phyloP scores from a whole-genome alignment of 352 stramenopile genomes.

The Globisporangium cederbergense region DNA sequence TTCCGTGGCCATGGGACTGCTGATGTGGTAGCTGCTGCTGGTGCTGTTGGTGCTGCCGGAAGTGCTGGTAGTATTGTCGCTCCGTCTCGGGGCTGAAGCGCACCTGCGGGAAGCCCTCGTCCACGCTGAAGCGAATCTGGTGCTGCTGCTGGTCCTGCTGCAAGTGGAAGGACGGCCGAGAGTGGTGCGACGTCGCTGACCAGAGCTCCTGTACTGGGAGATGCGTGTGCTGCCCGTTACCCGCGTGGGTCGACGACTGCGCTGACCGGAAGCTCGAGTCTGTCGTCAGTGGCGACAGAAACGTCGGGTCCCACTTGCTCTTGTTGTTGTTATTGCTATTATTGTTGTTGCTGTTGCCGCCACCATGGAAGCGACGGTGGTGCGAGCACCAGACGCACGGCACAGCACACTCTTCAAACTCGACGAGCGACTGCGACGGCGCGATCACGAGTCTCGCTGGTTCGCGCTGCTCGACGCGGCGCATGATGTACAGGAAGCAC shows the following conservation, averaged over 20 bases:
- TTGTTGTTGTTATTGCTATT: conserved; percentile 20
- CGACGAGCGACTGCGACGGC: conserved; percentile 46
- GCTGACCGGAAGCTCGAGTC: conserved; percentile 45
- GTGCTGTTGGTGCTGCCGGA: conserved; percentile 6
- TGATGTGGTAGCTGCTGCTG: not conserved
- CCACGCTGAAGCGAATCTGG: conserved; percentile 6
- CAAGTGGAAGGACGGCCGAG: conserved; percentile 1
- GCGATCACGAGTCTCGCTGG: conserved; percentile 47
- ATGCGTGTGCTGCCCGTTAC: not conserved
- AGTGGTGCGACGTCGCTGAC: not conserved
- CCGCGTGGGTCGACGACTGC: conserved; percentile 31
- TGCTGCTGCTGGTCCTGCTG: conserved; percentile 3
- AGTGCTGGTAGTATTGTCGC: conserved; percentile 9
- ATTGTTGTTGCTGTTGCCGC: not conserved
- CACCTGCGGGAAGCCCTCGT: conserved; percentile 3
- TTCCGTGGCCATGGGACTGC: conserved; percentile 2
- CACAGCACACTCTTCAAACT: conserved; percentile 72
- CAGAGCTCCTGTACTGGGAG: conserved; percentile 2
- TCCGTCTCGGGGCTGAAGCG: conserved; percentile 12
- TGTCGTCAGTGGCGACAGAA: conserved; percentile 56
- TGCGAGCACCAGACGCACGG: conserved; percentile 73
- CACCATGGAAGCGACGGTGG: conserved; percentile 54
- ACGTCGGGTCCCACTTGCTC: conserved; percentile 59
- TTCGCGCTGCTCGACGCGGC: conserved; percentile 59
- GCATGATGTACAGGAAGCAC: conserved; percentile 75